Conservation (phyloP, 192 early-diverging fungal genomes). For the Backusella macrospora region DNA sequence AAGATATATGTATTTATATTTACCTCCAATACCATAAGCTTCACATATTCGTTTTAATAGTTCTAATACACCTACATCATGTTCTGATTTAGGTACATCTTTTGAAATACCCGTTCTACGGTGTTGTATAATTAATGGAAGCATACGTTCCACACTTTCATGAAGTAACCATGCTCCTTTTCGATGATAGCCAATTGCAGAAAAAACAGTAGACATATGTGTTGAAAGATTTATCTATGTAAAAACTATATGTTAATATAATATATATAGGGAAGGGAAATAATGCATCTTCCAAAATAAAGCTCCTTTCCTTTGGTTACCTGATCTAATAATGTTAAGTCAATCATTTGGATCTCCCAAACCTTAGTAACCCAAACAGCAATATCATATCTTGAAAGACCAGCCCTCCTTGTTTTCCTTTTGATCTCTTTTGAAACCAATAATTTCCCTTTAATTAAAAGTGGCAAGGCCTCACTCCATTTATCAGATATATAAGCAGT, state of each 20-base stretch:
- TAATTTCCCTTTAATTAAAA: slow-evolving; percentile 41
- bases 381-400: slow-evolving; percentile 56
- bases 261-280: neutral
- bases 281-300: neutral
- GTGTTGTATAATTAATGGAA: slow-evolving; percentile 33
- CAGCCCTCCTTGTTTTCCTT: slow-evolving; percentile 41
- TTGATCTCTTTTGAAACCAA: slow-evolving; percentile 12
- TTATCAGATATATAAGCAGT: slow-evolving; percentile 40
- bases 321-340: slow-evolving; percentile 59
- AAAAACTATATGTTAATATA: neutral
- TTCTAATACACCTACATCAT: slow-evolving; percentile 58
- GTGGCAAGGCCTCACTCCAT: slow-evolving; percentile 39
- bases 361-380: slow-evolving; percentile 65
- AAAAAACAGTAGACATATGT: slow-evolving; percentile 25
- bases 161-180: slow-evolving; percentile 33
- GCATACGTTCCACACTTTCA: slow-evolving; percentile 28
- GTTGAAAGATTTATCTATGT: slow-evolving; percentile 31
- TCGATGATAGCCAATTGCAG: slow-evolving; percentile 29
- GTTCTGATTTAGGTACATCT: neutral
- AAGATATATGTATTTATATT: too few relatives aligned
- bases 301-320: slow-evolving; percentile 26
- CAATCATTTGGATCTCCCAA: slow-evolving; percentile 51
- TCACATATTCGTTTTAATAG: slow-evolving; percentile 66
- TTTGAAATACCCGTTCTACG: slow-evolving; percentile 14
- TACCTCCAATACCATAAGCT: slow-evolving; percentile 62